Evolutionary conservation across 108 stramenopile genomes (phyloP).

Genomic region (Cylindrotheca closterium): DNA sequence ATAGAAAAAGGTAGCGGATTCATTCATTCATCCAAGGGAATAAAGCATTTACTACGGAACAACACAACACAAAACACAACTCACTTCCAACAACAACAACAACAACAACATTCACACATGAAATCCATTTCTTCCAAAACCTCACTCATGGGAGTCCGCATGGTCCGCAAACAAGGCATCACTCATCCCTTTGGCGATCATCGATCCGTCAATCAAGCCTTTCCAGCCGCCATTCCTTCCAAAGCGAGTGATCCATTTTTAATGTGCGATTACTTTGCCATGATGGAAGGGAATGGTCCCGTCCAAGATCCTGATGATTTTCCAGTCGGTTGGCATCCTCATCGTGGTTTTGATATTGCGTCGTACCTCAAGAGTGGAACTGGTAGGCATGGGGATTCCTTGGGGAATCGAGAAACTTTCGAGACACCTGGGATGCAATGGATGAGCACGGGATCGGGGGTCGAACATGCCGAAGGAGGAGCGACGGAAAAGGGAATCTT

Average conservation of each 20-base stretch:
- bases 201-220: conserved; percentile 52
- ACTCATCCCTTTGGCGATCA: conserved; percentile 61
- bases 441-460: conserved; percentile 55
- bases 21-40: no score
- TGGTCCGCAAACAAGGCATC: conserved; percentile 18
- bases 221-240: conserved; percentile 41
- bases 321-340: conserved; percentile 62
- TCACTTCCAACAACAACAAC: no score
- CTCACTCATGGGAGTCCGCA: background rate
- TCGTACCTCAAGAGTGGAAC: conserved; percentile 38
- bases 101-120: background rate
- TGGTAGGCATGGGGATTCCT: conserved; percentile 51
- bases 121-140: background rate
- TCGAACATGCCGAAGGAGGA: conserved; percentile 61
- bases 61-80: no score
- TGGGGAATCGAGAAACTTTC: conserved; percentile 58
- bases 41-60: no score
- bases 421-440: conserved; percentile 62
- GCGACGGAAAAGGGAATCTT: conserved; percentile 24
- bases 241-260: conserved; percentile 52
- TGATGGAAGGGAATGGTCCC: conserved; percentile 16
- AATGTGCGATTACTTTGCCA: conserved; percentile 66
- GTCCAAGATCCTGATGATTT: conserved; percentile 42
- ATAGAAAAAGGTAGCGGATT: no score
- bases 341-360: conserved; percentile 55